A percentile compares a stretch with the other conserved stretches of the same genome.
Conservation (phyloP, 2,329 filamentous ascomycete genomes). For the Aspergillus candidus region DNA sequence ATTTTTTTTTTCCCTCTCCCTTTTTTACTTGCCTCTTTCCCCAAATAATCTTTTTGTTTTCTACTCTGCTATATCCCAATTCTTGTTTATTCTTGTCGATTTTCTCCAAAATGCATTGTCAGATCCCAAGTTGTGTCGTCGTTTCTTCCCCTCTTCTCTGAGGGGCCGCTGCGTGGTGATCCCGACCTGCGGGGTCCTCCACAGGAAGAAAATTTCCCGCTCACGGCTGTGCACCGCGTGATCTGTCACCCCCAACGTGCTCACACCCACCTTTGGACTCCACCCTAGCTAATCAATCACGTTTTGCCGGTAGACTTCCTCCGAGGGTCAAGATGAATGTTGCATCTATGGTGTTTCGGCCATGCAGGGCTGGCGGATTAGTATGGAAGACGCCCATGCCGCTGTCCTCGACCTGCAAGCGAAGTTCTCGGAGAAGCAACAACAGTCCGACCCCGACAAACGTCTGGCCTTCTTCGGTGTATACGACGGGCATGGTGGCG, state of each 20-base stretch:
- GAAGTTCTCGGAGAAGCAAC: conserved; percentile 45
- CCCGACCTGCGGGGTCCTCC: conserved; percentile 11
- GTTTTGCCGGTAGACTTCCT: conserved; percentile 60
- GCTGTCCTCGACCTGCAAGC: conserved; percentile 79
- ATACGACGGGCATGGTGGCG: conserved; percentile 94
- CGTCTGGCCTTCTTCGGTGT: conserved; percentile 94
- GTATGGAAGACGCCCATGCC: conserved; percentile 97
- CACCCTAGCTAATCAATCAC: no score
- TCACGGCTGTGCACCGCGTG: conserved; percentile 4
- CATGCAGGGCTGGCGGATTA: conserved; percentile 99
- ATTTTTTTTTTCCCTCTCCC: conserved; percentile 6
- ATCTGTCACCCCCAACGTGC: conserved; percentile 3
- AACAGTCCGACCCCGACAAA: conserved; percentile 60
- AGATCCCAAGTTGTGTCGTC: no score
- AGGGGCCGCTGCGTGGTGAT: conserved; percentile 6
- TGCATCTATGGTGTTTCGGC: conserved; percentile 90
- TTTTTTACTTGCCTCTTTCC: neutral
- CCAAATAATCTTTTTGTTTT: no score
- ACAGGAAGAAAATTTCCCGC: conserved; percentile 13
- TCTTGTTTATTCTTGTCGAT: neutral
- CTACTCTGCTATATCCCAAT: neutral
- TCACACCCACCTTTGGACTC: conserved; percentile 6
- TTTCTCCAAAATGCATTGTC: no score
- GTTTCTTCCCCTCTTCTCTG: neutral
- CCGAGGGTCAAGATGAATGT: conserved; percentile 85